Evolutionary conservation across 352 stramenopile species (phyloP), one percentile per base, ranked within the genome.

Genomic region (Phytophthora idaei): DNA sequence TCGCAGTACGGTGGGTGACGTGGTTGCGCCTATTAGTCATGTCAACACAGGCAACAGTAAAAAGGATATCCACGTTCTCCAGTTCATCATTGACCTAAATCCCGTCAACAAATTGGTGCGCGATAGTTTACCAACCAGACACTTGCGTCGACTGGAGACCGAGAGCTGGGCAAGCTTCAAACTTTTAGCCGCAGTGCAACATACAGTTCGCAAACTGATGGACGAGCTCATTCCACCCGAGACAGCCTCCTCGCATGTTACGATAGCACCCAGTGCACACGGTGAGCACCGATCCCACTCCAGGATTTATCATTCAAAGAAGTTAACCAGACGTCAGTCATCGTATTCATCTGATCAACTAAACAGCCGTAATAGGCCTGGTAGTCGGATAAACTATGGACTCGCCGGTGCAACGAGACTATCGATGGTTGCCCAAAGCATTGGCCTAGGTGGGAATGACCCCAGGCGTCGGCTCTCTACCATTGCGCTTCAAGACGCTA

Each of bases 51-150:
- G n/a, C 28, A 59, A 46, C 45, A 47, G 7, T n/a, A 62, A 60
- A 14, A 39, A 14, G 11, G 62, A 75, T 48, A 72, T 75, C 14
- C 57, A 68, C 52, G 25, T 36, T 28, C 53, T 71, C 25, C 67
- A 90, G 63, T 90, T 87, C 41, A 88, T 90, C 8, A 55, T 81
- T 1, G 61, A 77, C 10, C 37, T 92, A 17, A 90, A 90, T 52
- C 81, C 83, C 3, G 55, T 90, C 8, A 90, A 87, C 62, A 85
- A 83, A 31, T 53, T 87, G 25, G 47, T 90, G 12, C 60, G 71
- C 1, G 55, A 78, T 4, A 65, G 65, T 34, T 61, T 90, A 14
- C 57, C 72, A 17, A 74, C 76, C 21, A 50, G 66, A 8, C 56
- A 77, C 10, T 32, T 90, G 4, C 52, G 48, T 3, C 42, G 67